Evolutionary conservation across 2,329 filamentous ascomycete species (phyloP).

Genomic region (Pleurostoma richardsiae): DNA sequence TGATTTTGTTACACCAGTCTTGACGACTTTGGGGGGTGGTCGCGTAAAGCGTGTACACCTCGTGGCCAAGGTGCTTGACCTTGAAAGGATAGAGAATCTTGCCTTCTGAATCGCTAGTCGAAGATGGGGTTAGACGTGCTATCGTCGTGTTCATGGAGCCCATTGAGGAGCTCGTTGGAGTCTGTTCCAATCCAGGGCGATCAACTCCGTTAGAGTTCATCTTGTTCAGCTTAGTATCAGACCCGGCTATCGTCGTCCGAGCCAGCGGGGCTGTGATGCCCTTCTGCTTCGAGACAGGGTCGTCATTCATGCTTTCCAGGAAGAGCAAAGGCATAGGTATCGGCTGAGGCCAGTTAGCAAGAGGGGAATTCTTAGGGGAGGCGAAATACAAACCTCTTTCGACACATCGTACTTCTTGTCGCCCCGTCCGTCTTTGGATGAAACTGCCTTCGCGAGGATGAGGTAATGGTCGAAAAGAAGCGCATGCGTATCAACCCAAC

Average conservation of each 20-base stretch:
- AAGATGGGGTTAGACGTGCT: constrained; percentile 31
- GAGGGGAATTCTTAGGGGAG: neutral
- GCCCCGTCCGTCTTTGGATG: constrained; percentile 63
- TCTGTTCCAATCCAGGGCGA: constrained; percentile 60
- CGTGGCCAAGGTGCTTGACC: constrained; percentile 91
- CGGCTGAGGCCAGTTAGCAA: constrained; percentile 43
- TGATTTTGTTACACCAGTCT: constrained; percentile 91
- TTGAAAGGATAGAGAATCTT: constrained; percentile 90
- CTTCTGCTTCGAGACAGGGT: constrained; percentile 80
- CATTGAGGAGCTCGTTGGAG: constrained; percentile 62
- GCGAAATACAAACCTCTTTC: constrained; percentile 54
- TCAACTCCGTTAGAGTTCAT: constrained; percentile 44
- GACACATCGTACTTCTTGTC: constrained; percentile 92
- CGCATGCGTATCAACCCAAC: constrained; percentile 90
- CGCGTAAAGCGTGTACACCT: constrained; percentile 88
- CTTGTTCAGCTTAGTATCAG: constrained; percentile 54
- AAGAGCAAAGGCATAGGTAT: constrained; percentile 96
- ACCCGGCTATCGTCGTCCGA: constrained; percentile 56
- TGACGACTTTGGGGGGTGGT: constrained; percentile 67
- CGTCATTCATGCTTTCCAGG: constrained; percentile 87
- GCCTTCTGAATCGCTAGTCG: constrained; percentile 64
- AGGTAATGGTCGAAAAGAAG: constrained; percentile 96
- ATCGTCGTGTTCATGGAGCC: constrained; percentile 37
- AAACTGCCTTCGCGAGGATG: constrained; percentile 78
- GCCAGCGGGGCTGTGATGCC: constrained; percentile 61